Base-by-base conservation (phyloP, 345 rosid genomes). In the Brassica carinata region DNA sequence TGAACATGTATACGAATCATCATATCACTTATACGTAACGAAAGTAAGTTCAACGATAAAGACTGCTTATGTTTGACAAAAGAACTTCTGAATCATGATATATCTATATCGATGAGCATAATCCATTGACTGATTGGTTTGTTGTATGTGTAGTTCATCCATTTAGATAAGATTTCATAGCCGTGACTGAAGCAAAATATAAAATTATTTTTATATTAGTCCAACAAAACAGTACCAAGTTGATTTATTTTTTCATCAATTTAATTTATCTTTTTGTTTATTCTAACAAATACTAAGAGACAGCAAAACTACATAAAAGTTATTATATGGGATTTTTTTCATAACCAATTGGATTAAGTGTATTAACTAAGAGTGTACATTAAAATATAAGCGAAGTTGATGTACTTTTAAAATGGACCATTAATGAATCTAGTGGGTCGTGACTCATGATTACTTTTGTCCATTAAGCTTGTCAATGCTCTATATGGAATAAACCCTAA, bases 401-500 rank as follows among this genome's bases (percentile, higher is more conserved):
- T 69, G 67, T 53, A 14, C 11, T 69, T 33, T 62, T 62, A 69
- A 63, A 80, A 33, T 75, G 77, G 74, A 81, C 81, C 81, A 76
- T 61, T 76, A 66, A 71, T 76, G 77, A 72, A 72, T 77, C 77
- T 43, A 71, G 81, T 81, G 77, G 84, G 81, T 40, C 19, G 65
- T 71, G 73, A 81, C 73, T 76, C 73, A 76, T 81, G 65, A 81
- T 76, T 71, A 81, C 51, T 75, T 57, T 57, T 66, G 77, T 76
- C 77, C 69, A 76, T 71, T 81, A 76, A 76, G 72, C 76, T 75
- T 75, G 48, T 27, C 76, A 7, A 55, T 76, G 58, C 73, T 71
- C 70, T 76, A 66, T 71, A 71, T 71, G 77, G 84, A 76, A 81
- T 76, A 43, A 76, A 72, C 74, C 70, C 74, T 72, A 72, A 81